Evolutionary conservation across 306 rosid species (phyloP).

Genomic region (Herpetospermum pedunculosum): DNA sequence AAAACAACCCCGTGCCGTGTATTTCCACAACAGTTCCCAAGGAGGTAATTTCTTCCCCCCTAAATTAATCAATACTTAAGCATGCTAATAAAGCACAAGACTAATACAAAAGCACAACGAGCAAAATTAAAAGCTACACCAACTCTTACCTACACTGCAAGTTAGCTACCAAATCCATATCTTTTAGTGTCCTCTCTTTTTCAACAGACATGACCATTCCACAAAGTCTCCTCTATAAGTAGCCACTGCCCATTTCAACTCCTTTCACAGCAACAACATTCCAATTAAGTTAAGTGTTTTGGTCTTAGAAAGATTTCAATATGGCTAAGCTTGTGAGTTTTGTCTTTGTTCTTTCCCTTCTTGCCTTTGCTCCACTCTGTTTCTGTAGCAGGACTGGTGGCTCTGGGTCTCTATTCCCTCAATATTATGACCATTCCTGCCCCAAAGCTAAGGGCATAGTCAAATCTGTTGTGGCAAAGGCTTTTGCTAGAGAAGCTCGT

Average conservation of each 20-base stretch:
- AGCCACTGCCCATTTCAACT: conserved; percentile 8
- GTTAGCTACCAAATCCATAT: conserved; percentile 39
- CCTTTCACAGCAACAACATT: conserved; percentile 12
- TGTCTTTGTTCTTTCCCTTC: conserved; percentile 37
- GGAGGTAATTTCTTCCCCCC: background rate
- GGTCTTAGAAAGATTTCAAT: background rate
- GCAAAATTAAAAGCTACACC: background rate
- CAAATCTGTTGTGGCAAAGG: conserved; percentile 49
- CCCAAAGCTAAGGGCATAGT: conserved; percentile 62
- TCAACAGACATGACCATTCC: conserved; percentile 4
- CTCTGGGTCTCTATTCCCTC: conserved; percentile 41
- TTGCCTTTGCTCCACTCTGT: conserved; percentile 49
- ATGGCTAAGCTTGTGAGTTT: conserved; percentile 31
- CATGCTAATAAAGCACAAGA: background rate
- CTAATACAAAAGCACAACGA: background rate
- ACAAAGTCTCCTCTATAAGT: conserved; percentile 28
- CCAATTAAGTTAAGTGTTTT: background rate
- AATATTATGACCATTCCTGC: conserved; percentile 62
- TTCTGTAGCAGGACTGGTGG: conserved; percentile 25
- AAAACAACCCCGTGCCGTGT: no score
- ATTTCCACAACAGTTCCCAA: no score
- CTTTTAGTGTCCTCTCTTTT: background rate
- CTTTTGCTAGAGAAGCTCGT: conserved; percentile 54
- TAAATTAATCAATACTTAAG: background rate
- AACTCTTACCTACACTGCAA: conserved; percentile 5